A percentile compares a stretch with the other conserved stretches of the same genome.
phyloP scores from a whole-genome alignment of 2,329 filamentous ascomycete species.

The Colletotrichum zoysiae region DNA sequence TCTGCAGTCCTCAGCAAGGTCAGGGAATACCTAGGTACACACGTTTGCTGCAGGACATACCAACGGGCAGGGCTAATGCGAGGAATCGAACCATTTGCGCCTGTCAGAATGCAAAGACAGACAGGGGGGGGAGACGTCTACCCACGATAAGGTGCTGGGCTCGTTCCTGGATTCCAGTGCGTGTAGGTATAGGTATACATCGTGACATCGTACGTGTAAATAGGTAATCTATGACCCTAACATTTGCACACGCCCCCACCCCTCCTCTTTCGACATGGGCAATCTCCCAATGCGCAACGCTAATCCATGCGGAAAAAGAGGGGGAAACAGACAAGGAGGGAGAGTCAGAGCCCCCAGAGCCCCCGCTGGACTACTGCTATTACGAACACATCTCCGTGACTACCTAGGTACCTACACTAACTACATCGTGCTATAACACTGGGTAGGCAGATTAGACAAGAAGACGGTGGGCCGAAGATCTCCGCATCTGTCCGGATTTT shows the following conservation, averaged over 20 bases:
- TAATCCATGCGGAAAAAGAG: constrained; percentile 4
- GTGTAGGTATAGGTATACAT: too few relatives aligned
- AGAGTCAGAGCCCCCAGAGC: background rate
- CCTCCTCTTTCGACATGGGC: constrained; percentile 12
- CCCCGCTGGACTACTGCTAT: background rate
- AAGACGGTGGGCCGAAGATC: background rate
- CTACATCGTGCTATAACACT: too few relatives aligned
- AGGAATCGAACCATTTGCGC: background rate
- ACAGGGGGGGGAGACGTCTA: background rate
- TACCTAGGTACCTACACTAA: too few relatives aligned
- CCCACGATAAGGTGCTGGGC: background rate
- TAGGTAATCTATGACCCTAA: constrained; percentile 20
- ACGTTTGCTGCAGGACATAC: too few relatives aligned
- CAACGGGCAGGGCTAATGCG: background rate
- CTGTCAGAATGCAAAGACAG: background rate
- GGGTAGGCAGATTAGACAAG: background rate
- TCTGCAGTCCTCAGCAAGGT: background rate
- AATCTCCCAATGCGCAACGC: constrained; percentile 10
- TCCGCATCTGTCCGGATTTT: background rate
- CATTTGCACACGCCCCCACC: background rate
- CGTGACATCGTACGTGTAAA: too few relatives aligned
- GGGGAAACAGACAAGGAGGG: background rate
- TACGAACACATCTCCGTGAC: too few relatives aligned
- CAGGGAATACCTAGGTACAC: background rate
- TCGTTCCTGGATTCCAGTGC: background rate